These are phyloP conservation scores for Cutaneotrichosporon sp. DNA, from an alignment of 1,284 basidiomycete species.

Conservation along the genomic window DNA sequence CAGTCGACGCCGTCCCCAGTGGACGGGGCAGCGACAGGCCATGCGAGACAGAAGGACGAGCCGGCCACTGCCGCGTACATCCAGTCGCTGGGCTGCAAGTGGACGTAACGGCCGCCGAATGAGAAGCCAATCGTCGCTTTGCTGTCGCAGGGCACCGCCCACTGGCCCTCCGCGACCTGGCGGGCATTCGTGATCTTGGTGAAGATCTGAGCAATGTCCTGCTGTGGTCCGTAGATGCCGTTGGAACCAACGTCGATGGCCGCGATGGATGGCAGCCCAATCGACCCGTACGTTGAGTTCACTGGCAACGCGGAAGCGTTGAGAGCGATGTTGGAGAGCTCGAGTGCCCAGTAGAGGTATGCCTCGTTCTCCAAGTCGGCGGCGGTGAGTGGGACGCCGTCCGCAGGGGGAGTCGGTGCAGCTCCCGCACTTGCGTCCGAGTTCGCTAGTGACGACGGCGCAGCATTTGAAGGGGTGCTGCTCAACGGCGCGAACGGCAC, in stretches of 20 bases:
- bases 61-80: slow-evolving; percentile 66
- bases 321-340: slow-evolving; percentile 60
- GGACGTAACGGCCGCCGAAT: slow-evolving; percentile 62
- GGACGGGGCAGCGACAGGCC: slow-evolving; percentile 66
- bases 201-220: slow-evolving; percentile 70
- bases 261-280: slow-evolving; percentile 60
- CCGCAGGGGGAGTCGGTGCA: no score
- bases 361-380: slow-evolving; percentile 30
- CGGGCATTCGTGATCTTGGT: slow-evolving; percentile 60
- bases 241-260: slow-evolving; percentile 72
- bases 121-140: slow-evolving; percentile 62
- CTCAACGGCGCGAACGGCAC: slow-evolving; percentile 30
- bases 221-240: slow-evolving; percentile 73
- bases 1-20: slow-evolving; percentile 76
- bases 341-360: slow-evolving; percentile 76
- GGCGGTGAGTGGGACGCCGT: background rate
- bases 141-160: slow-evolving; percentile 75
- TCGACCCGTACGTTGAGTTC: slow-evolving; percentile 62
- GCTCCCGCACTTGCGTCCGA: no score
- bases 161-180: slow-evolving; percentile 65
- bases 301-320: slow-evolving; percentile 59
- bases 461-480: background rate
- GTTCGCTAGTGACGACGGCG: no score
- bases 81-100: slow-evolving; percentile 73
- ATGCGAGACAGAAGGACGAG: slow-evolving; percentile 68